These are phyloP conservation scores for Circinella minor DNA, from an alignment of 371 early-diverging fungal species.

Conservation along the genomic window DNA sequence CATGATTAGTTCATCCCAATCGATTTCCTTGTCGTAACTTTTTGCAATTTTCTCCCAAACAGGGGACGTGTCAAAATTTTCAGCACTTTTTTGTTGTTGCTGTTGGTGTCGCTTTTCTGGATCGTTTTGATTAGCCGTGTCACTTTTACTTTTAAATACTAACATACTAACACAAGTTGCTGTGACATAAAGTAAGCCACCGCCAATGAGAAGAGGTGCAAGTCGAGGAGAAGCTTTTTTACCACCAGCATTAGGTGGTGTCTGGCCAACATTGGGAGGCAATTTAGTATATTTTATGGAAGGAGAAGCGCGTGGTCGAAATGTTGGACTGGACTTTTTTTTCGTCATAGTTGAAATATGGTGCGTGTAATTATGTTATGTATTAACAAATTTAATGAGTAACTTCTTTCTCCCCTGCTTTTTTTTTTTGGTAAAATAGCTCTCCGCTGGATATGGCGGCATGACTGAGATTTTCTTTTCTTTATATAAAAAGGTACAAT, in stretches of 20 bases:
- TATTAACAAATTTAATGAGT: too few species aligned
- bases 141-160: constrained; percentile 48
- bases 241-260: constrained; percentile 7
- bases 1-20: constrained; percentile 72
- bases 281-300: constrained; percentile 5
- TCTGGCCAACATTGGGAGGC: background rate
- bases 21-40: constrained; percentile 66
- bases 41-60: constrained; percentile 57
- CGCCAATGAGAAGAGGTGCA: constrained; percentile 47
- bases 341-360: constrained; percentile 5
- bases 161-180: constrained; percentile 55
- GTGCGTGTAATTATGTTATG: background rate
- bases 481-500: too few species aligned
- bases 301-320: constrained; percentile 16
- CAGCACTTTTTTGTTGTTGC: constrained; percentile 18
- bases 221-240: constrained; percentile 27
- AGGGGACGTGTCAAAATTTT: constrained; percentile 44
- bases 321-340: constrained; percentile 11
- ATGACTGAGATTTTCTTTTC: too few species aligned
- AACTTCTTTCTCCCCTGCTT: too few species aligned
- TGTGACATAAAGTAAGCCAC: constrained; percentile 46
- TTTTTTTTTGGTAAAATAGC: too few species aligned
- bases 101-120: constrained; percentile 12
- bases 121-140: constrained; percentile 17
- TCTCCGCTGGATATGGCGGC: too few species aligned